Evolutionary conservation across 352 stramenopile genomes (phyloP).

Genomic region (Pythium insidiosum): DNA sequence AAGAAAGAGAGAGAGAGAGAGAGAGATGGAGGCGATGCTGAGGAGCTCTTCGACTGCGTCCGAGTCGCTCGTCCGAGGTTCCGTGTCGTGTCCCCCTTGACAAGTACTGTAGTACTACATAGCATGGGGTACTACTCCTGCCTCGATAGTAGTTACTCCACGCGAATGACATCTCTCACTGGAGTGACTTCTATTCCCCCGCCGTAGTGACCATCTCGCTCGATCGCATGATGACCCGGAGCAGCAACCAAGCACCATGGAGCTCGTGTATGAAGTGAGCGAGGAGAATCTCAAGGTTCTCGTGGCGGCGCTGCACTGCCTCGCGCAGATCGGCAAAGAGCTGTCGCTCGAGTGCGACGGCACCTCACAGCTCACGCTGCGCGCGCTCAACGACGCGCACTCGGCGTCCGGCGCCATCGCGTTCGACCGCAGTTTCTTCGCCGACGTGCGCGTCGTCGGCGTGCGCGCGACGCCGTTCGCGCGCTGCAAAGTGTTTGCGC

Average conservation of each 20-base stretch:
- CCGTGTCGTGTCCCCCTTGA: too few relatives aligned
- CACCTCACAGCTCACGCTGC: slow-evolving; percentile 36
- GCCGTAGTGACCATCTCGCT: slow-evolving; percentile 7
- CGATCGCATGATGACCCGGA: neutral
- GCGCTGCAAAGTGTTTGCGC: slow-evolving; percentile 75
- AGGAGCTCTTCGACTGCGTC: too few relatives aligned
- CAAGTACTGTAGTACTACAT: too few relatives aligned
- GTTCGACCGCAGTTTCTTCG: slow-evolving; percentile 69
- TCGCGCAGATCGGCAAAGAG: slow-evolving; percentile 76
- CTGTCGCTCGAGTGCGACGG: slow-evolving; percentile 66
- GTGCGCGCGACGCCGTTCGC: slow-evolving; percentile 24
- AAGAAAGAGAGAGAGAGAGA: too few relatives aligned
- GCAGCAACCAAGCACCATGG: too few relatives aligned
- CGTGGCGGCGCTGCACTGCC: slow-evolving; percentile 68
- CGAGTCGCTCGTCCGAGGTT: too few relatives aligned
- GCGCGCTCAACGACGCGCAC: slow-evolving; percentile 78
- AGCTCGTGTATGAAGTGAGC: slow-evolving; percentile 61
- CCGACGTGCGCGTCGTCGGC: slow-evolving; percentile 14
- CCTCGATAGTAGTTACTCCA: too few relatives aligned
- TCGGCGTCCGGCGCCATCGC: slow-evolving; percentile 62
- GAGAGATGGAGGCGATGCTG: too few relatives aligned
- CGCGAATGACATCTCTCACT: too few relatives aligned
- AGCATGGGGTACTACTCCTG: too few relatives aligned
- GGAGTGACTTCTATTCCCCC: slow-evolving; percentile 4
- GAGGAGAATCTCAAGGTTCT: slow-evolving; percentile 75